Base-by-base conservation (phyloP, 2,329 filamentous ascomycete genomes). In the Nemania sp. region DNA sequence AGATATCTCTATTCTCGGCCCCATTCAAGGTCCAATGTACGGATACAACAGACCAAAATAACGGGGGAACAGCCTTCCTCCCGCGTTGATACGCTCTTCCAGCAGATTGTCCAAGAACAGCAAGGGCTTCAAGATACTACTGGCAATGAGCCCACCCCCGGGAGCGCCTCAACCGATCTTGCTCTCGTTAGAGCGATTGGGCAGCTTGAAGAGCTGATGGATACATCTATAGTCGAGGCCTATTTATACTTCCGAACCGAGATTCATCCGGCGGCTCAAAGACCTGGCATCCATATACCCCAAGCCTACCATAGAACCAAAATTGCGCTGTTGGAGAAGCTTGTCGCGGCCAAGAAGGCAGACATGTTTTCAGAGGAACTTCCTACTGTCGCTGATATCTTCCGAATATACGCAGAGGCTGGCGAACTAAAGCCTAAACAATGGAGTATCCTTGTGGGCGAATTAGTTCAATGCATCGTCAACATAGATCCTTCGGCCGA, bases 341-440 rank as follows among this genome's bases (percentile, higher is more conserved):
- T 82, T 6, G 69, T 76, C 27, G 61, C 59, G 5, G 78, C 77
- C 45, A 82, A 82, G 67, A 72, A 74, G 45, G 64, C 64, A 1
- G 74, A 80, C 62, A 78, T 79, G 41, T 68, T 73, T 11, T 71
- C 73, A 2, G 60, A 70, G 18, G 63, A 67, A 2, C 75, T 84
- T 51, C 82, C 82, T 4, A 74, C 77, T 24, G 76, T 81, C n/a
- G 73, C 80, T 32, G 77, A 79, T 15, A 80, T 83, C 53, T 81
- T 79, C 32, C 76, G 79, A 58, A 67, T 79, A 32, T 78, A 79
- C 59, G 72, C 77, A 15, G 78, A 81, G 58, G 72, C 81, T 6
- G 77, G 74, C 51, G 70, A 79, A 10, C 67, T 83, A 38, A 72
- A 71, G 24, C 77, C 79, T 1, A 56, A 66, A 24, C 68, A 72